phyloP scores from a whole-genome alignment of 768 basidiomycete genomes.

The Plicaturopsis crispa region DNA sequence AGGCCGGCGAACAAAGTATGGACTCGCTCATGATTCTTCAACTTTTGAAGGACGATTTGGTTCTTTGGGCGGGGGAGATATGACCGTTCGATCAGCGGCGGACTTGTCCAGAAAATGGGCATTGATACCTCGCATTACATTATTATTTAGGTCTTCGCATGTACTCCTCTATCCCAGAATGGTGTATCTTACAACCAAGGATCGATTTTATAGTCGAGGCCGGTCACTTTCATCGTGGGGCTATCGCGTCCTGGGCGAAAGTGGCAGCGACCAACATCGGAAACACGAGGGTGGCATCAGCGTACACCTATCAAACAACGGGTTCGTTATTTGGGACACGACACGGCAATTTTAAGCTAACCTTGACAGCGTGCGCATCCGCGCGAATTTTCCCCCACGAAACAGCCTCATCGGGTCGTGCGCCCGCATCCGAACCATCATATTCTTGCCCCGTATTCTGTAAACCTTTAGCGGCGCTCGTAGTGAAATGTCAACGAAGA shows the following conservation, averaged over 20 bases:
- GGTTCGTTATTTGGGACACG: constrained; percentile 3
- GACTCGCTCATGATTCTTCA: constrained; percentile 84
- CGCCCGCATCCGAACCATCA: constrained; percentile 96
- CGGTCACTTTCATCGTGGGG: too few relatives aligned
- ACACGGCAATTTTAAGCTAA: constrained; percentile 16
- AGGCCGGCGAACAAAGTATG: constrained; percentile 32
- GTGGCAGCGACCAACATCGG: constrained; percentile 94
- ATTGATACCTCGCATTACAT: too few relatives aligned
- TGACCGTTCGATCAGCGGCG: too few relatives aligned
- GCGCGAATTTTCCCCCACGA: constrained; percentile 98
- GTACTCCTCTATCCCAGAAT: too few relatives aligned
- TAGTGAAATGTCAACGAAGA: background rate
- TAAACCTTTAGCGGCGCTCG: too few relatives aligned
- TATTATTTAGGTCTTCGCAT: too few relatives aligned
- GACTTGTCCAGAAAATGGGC: too few relatives aligned
- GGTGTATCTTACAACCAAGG: too few relatives aligned
- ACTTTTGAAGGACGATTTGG: constrained; percentile 75
- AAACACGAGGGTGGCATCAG: constrained; percentile 96
- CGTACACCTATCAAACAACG: constrained; percentile 50
- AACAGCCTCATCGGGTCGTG: constrained; percentile 94
- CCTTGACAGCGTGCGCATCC: constrained; percentile 78
- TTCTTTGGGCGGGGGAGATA: constrained; percentile 82
- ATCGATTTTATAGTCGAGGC: too few relatives aligned
- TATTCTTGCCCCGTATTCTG: constrained; percentile 99
- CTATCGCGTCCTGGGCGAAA: constrained; percentile 49